Evolutionary conservation across 345 rosid genomes (phyloP).

Genomic region (Passiflora organensis): DNA sequence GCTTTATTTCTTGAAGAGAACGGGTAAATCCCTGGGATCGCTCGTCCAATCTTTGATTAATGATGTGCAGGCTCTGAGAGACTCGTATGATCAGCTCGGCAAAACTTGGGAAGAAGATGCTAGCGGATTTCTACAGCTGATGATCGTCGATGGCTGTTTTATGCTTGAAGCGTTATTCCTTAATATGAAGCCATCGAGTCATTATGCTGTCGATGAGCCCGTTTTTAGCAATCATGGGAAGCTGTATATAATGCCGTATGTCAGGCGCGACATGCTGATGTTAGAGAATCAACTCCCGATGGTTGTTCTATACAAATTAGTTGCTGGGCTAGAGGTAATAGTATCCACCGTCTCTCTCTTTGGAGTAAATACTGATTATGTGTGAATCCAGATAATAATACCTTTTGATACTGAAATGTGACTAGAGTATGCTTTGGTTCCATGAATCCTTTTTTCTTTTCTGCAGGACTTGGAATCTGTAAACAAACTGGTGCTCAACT

Average conservation of each 20-base stretch:
- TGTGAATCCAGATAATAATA: conserved; percentile 9
- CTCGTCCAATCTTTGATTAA: conserved; percentile 17
- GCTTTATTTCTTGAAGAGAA: conserved; percentile 27
- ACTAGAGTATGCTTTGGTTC: no score
- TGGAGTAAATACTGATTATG: neutral
- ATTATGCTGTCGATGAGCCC: conserved; percentile 37
- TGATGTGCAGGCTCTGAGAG: conserved; percentile 20
- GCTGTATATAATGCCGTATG: conserved; percentile 29
- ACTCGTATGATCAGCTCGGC: conserved; percentile 28
- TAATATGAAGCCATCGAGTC: conserved; percentile 5
- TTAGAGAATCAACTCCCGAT: conserved; percentile 51
- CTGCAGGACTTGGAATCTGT: conserved; percentile 29
- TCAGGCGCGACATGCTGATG: conserved; percentile 48
- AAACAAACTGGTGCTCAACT: conserved; percentile 31
- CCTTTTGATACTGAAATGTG: no score
- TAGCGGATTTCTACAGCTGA: conserved; percentile 27
- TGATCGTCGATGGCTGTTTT: conserved; percentile 51
- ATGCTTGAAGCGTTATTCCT: conserved; percentile 40
- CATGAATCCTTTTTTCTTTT: conserved; percentile 31
- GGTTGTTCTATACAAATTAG: conserved; percentile 25
- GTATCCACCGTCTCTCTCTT: neutral
- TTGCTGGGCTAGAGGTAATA: conserved; percentile 19
- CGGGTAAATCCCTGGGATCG: conserved; percentile 6
- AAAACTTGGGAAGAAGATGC: conserved; percentile 17
- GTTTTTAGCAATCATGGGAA: conserved; percentile 44